These are phyloP conservation scores for Cladosporium sp. DNA, from an alignment of 2,329 filamentous ascomycete species.

Conservation along the genomic window DNA sequence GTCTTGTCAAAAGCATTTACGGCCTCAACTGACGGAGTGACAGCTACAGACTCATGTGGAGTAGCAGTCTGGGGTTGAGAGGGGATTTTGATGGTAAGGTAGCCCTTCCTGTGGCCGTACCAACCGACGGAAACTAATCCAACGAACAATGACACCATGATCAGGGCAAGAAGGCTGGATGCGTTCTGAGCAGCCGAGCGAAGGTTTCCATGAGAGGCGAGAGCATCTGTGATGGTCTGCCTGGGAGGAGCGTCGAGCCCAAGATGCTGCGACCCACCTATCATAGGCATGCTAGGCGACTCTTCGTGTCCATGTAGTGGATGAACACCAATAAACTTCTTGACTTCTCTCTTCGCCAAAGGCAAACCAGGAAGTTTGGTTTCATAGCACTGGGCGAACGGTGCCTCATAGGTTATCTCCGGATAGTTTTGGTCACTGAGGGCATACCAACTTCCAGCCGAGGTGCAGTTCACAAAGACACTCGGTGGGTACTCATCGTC, in stretches of 20 bases:
- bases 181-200: not conserved
- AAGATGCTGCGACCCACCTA: conserved; percentile 18
- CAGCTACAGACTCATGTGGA: conserved; percentile 1
- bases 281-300: conserved; percentile 13
- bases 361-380: conserved; percentile 10
- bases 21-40: conserved; percentile 6
- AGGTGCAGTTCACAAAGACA: conserved; percentile 81
- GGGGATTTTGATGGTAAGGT: conserved; percentile 6
- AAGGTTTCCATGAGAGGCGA: not conserved
- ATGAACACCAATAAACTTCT: conserved; percentile 28
- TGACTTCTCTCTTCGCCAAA: conserved; percentile 13
- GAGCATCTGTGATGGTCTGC: conserved; percentile 6
- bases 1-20: conserved; percentile 12
- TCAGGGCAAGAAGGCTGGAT: not conserved
- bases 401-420: conserved; percentile 67
- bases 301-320: conserved; percentile 19
- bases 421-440: conserved; percentile 84
- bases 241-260: conserved; percentile 18
- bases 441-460: conserved; percentile 87
- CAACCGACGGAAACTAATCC: conserved; percentile 7
- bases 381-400: conserved; percentile 53
- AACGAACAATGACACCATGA: conserved; percentile 5
- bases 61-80: conserved; percentile 3
- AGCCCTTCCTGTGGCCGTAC: conserved; percentile 5
- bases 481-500: conserved; percentile 37